Conservation (phyloP, 2,329 filamentous ascomycete species). For the Xylariaceae sp. region DNA sequence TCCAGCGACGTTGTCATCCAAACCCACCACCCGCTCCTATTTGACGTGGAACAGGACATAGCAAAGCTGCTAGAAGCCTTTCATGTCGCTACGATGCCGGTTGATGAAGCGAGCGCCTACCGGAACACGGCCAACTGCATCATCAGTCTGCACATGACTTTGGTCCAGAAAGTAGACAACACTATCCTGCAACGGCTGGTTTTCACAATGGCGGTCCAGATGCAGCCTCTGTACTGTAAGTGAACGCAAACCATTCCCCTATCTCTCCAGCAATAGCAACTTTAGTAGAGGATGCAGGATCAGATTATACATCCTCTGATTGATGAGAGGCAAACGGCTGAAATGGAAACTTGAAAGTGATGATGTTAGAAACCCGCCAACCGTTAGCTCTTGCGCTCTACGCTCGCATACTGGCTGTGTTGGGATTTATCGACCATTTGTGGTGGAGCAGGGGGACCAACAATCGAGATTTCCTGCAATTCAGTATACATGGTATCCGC, state of each 20-base stretch:
- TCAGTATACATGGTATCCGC: slow-evolving; percentile 12
- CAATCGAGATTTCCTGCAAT: slow-evolving; percentile 10
- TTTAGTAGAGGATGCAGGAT: background rate
- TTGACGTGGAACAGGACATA: slow-evolving; percentile 8
- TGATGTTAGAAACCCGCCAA: slow-evolving; percentile 9
- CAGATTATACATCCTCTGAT: background rate
- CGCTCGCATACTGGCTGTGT: slow-evolving; percentile 11
- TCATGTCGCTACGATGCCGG: slow-evolving; percentile 7
- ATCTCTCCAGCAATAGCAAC: background rate
- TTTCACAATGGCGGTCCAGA: slow-evolving; percentile 15
- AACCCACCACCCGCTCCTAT: slow-evolving; percentile 9
- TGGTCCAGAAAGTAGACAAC: background rate
- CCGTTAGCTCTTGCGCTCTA: slow-evolving; percentile 16
- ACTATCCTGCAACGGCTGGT: slow-evolving; percentile 13
- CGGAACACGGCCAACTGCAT: slow-evolving; percentile 12
- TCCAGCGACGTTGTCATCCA: background rate
- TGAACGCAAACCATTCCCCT: background rate
- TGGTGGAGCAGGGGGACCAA: slow-evolving; percentile 15
- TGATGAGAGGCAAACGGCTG: background rate
- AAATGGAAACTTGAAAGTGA: slow-evolving; percentile 7
- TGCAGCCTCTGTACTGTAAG: slow-evolving; percentile 16
- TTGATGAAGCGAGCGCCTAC: slow-evolving; percentile 6
- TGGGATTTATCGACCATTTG: slow-evolving; percentile 16
- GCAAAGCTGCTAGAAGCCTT: slow-evolving; percentile 11
- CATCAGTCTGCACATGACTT: slow-evolving; percentile 7